Base-by-base conservation (phyloP, 306 rosid species). In the Mimosa bimucronata region DNA sequence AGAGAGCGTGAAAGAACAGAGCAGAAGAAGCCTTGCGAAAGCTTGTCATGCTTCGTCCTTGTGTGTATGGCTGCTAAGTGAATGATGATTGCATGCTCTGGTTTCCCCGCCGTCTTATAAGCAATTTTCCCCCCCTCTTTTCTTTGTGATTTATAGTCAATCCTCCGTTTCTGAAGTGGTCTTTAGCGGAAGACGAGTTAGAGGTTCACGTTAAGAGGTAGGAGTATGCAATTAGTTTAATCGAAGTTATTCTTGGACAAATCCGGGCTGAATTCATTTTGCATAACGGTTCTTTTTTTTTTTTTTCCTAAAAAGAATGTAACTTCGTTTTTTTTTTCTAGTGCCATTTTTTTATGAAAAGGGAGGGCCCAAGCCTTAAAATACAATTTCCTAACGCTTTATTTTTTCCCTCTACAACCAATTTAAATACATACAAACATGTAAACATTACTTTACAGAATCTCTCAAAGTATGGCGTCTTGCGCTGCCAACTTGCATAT, bases 21-120 rank as follows among this genome's bases (percentile, higher is more conserved):
- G 62, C 19, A 55, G 19, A 61, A 77, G 40, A 61, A 77, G 31
- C 28, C 52, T 81, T 77, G 61, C 50, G 81, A 80, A 57, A 45
- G 42, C 61, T 58, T 77, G 79, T 21, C 91, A 89, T 88, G 83
- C 38, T 30, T 76, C 12, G 14, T 14, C 21, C 55, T 14, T 21
- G 78, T 30, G 48, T 14, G n/a, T 46, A 44, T 79, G 62, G 26
- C 10, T 9, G 50, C 53, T 31, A 1, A 40, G 23, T 12, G 37
- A 13, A 28, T 14, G n/a, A 67, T 37, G n/a, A 67, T 45, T 26
- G n/a, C 28, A 7, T 30, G 67, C 29, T 26, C 42, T 60, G 29
- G 21, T 37, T 28, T 46, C 29, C 73, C 23, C 0, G 3, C 52
- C 44, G 7, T 23, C 21, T 41, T 23, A 69, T n/a, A 21, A 31